Evolutionary conservation across 768 basidiomycete species (phyloP), one percentile per base, ranked within the genome.

Genomic region (Cystofilobasidium ferigula): DNA sequence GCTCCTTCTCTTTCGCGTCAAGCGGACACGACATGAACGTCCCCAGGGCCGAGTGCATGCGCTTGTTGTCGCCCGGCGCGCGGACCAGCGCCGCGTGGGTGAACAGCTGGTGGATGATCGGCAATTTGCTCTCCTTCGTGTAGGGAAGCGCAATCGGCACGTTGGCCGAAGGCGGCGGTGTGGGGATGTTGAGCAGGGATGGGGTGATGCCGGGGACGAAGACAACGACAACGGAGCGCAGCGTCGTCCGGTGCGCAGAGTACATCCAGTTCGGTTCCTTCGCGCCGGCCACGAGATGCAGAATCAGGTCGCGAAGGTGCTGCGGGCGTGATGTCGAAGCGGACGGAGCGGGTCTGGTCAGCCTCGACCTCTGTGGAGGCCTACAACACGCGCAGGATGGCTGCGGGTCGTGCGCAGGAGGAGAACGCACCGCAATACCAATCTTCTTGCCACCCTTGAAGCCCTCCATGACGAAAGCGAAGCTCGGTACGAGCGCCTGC

Each of bases 61-160:
- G 80, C 40, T 81, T 85, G 61, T 81, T 80, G 70, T 97, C 94
- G 0, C 94, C 95, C 0, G 92, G 93, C 0, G 93, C 92, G 24
- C 86, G 84, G 0, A 92, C 93, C 0, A 93, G 94, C 69, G 88
- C 89, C 18, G 89, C 91, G 77, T 95, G 89, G 64, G 87, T 88
- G 78, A 97, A 99, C 54, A 80, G 71, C 57, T 74, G 6, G 82
- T 88, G 38, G 79, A 86, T 45, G 82, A 82, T 67, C 84, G 86
- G 77, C 82, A 97, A 3, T 40, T 67, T 34, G 45, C 57, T 38
- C 26, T 68, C 59, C 30, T 75, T 77, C 53, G 76, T 73, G 14
- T 68, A 71, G 0, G 80, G 79, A 61, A 82, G 77, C 16, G 78
- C 71, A 45, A 86, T 77, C 0, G 86, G 85, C 3, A 84, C 61